Base-by-base conservation (phyloP, 108 stramenopile species). In the Parmales sp. region DNA sequence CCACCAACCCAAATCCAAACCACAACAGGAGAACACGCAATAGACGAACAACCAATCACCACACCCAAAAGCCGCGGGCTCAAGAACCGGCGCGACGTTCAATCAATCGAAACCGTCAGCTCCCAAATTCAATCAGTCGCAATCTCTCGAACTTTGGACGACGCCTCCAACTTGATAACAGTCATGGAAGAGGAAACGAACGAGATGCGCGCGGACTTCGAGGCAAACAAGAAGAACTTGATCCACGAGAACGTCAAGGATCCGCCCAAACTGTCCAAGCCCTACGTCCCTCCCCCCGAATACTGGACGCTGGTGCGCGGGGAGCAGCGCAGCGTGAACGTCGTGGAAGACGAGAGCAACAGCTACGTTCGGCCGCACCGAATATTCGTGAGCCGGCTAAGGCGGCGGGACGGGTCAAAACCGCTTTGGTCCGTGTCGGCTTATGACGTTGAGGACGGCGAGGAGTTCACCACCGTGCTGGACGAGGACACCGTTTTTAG, bases 71-170 rank as follows among this genome's bases (percentile, higher is more conserved):
- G 13, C 0, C 54, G 31, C 13, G 54, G 54, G 31, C 29, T 60
- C 31, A 11, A 28, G 1, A 34, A 34, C 26, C 54, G 54, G 11
- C 26, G 54, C 26, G 54, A 60, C 54, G 13, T 20, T 34, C 31
- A 60, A 34, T 28, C 54, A 2, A 60, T 60, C 3, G 3, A 18
- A 5, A 34, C 13, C 36, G 54, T 60, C 29, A 34, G 31, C 31
- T 60, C 54, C 31, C 54, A 60, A 34, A 60, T 60, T 16, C 54
- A 60, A 34, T 60, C 54, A 5, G 31, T 60, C 0, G 54, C 54
- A 5, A 16, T 34, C 54, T 28, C 54, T 28, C 13, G 41, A 11
- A 16, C 41, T 16, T 43, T 43, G n/a, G n/a, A n/a, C n/a, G n/a
- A n/a, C n/a, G n/a, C n/a, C n/a, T n/a, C n/a, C n/a, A n/a, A n/a